These are phyloP conservation scores for Myxozyma mucilagina DNA, from an alignment of 805 yeast species.

Conservation along the genomic window DNA sequence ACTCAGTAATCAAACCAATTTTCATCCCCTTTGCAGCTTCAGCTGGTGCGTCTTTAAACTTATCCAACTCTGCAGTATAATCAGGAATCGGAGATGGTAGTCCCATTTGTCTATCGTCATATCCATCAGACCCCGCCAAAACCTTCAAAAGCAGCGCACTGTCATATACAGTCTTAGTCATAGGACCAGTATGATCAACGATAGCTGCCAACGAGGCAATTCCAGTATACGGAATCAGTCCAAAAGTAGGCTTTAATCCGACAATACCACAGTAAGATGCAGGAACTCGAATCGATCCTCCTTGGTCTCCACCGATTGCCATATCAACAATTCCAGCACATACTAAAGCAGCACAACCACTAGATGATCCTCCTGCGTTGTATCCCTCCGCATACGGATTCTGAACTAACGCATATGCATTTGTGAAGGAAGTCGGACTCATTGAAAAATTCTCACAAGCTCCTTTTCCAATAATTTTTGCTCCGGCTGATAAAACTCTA, in stretches of 20 bases:
- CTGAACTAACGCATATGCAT: conserved; percentile 47
- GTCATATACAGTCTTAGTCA: conserved; percentile 43
- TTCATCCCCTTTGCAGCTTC: conserved; percentile 39
- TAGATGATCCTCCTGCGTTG: conserved; percentile 54
- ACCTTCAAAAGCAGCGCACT: conserved; percentile 41
- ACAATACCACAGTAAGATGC: conserved; percentile 48
- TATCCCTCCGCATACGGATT: conserved; percentile 47
- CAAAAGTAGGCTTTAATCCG: conserved; percentile 49
- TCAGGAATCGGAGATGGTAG: conserved; percentile 31
- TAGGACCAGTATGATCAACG: conserved; percentile 46
- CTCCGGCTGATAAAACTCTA: conserved; percentile 43
- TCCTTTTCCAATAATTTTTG: conserved; percentile 41
- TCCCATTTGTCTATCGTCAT: conserved; percentile 41
- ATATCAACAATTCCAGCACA: conserved; percentile 50
- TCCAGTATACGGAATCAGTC: conserved; percentile 47
- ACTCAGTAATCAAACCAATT: conserved; percentile 43
- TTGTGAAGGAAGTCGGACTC: conserved; percentile 41
- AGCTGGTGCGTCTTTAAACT: conserved; percentile 17
- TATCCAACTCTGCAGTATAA: conserved; percentile 33
- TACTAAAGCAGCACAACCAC: conserved; percentile 58
- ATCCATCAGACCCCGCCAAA: conserved; percentile 44
- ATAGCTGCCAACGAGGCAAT: conserved; percentile 42
- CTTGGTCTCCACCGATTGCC: conserved; percentile 53
- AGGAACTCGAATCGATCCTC: conserved; percentile 54
- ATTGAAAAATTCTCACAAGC: conserved; percentile 45